Conservation (phyloP, 495 filamentous ascomycete genomes). For the Neurospora sp. region DNA sequence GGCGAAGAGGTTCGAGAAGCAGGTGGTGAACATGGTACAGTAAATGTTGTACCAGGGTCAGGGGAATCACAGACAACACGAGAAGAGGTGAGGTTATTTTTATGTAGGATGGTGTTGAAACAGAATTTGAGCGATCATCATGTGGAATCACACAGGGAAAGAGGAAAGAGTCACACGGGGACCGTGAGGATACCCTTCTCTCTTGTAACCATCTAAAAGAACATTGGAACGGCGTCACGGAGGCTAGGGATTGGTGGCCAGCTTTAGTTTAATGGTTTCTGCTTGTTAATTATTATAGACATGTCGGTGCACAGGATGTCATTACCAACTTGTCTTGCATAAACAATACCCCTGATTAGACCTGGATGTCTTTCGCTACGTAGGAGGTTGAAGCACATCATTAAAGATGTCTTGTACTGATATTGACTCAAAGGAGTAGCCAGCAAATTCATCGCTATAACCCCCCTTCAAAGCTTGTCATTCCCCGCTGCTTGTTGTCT, state of each 20-base stretch:
- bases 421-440: background rate
- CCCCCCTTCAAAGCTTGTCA: background rate
- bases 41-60: slow-evolving; percentile 5
- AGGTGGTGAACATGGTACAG: slow-evolving; percentile 40
- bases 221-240: slow-evolving; percentile 22
- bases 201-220: slow-evolving; percentile 4
- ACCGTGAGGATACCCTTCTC: slow-evolving; percentile 8
- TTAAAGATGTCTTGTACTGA: background rate
- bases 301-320: background rate
- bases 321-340: background rate
- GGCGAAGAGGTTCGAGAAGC: slow-evolving; percentile 31
- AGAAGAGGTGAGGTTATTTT: background rate
- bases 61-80: background rate
- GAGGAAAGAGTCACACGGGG: background rate
- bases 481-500: background rate
- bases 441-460: background rate
- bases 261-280: slow-evolving; percentile 2
- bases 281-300: background rate
- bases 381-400: background rate
- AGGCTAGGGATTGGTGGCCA: slow-evolving; percentile 4
- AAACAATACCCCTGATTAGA: background rate
- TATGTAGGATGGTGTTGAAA: background rate
- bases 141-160: slow-evolving; percentile 1
- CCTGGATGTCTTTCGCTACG: background rate
- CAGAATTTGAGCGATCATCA: background rate